Conservation (phyloP, 805 yeast species). For the Hanseniaspora meyeri region DNA sequence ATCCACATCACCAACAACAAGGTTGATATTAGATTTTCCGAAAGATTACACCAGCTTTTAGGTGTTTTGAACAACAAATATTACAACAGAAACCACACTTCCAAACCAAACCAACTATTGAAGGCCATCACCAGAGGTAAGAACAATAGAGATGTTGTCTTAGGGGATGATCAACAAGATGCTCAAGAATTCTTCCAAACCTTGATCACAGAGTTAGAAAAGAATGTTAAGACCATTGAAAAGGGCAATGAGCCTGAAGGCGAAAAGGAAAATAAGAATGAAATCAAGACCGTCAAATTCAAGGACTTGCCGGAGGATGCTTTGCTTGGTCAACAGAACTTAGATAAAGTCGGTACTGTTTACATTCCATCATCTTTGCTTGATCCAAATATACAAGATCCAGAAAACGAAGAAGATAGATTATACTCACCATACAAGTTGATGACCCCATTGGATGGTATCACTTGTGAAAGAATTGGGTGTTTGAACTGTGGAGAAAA, state of each 20-base stretch:
- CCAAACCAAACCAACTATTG: conserved; percentile 47
- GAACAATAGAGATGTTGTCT: conserved; percentile 62
- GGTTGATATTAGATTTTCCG: conserved; percentile 36
- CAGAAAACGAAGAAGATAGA: conserved; percentile 30
- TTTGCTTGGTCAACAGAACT: conserved; percentile 30
- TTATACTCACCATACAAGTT: conserved; percentile 42
- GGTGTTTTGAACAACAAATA: conserved; percentile 44
- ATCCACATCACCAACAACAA: conserved; percentile 15
- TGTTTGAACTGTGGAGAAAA: conserved; percentile 85
- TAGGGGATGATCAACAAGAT: conserved; percentile 88
- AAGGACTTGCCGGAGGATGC: conserved; percentile 29
- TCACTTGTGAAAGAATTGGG: conserved; percentile 78
- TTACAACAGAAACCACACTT: conserved; percentile 43
- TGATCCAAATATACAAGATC: conserved; percentile 47
- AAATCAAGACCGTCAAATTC: conserved; percentile 21
- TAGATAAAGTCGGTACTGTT: conserved; percentile 52
- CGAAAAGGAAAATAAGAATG: conserved; percentile 19
- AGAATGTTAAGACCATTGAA: conserved; percentile 22
- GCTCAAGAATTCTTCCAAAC: conserved; percentile 92
- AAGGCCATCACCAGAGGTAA: conserved; percentile 58
- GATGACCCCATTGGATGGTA: conserved; percentile 85
- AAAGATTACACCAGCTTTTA: conserved; percentile 40
- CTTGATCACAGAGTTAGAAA: conserved; percentile 54
- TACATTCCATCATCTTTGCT: conserved; percentile 63
- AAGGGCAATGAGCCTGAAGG: conserved; percentile 15